Evolutionary conservation across 176 grass and related monocot species (phyloP).

Genomic region (Zea luxurians): DNA sequence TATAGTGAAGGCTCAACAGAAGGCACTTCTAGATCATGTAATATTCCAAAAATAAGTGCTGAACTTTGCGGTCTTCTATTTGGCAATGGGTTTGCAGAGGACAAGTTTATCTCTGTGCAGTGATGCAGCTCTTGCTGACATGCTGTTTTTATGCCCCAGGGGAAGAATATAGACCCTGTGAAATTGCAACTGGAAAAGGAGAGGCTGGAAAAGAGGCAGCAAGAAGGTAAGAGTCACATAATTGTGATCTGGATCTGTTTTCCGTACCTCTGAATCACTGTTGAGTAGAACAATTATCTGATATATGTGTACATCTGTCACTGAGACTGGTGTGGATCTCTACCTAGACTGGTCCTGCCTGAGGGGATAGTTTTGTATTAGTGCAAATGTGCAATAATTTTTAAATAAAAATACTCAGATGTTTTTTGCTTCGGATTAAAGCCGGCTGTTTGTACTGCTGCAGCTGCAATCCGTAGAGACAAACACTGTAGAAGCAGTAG

Average conservation of each 20-base stretch:
- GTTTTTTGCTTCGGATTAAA: too few species aligned
- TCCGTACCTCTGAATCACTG: background rate
- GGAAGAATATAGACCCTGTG: slow-evolving; percentile 62
- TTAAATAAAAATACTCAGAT: too few species aligned
- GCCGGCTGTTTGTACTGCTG: too few species aligned
- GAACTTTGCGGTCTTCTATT: slow-evolving; percentile 20
- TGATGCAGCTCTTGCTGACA: slow-evolving; percentile 17
- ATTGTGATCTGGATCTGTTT: background rate
- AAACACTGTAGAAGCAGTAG: too few species aligned
- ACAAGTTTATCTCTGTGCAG: slow-evolving; percentile 1
- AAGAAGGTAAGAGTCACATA: slow-evolving; percentile 54
- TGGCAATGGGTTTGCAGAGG: background rate
- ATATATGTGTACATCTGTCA: slow-evolving; percentile 7
- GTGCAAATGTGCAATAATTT: too few species aligned
- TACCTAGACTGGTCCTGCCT: background rate
- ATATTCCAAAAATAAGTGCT: slow-evolving; percentile 28
- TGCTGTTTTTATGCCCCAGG: slow-evolving; percentile 42
- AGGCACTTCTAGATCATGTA: slow-evolving; percentile 75
- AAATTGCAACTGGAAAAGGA: slow-evolving; percentile 78
- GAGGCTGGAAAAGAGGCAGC: slow-evolving; percentile 75
- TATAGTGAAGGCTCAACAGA: slow-evolving; percentile 86
- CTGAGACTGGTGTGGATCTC: background rate
- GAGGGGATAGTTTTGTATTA: background rate
- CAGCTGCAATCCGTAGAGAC: too few species aligned
- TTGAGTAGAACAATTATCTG: background rate